Conservation (phyloP, 306 rosid genomes). For the Hylodesmum podocarpum region DNA sequence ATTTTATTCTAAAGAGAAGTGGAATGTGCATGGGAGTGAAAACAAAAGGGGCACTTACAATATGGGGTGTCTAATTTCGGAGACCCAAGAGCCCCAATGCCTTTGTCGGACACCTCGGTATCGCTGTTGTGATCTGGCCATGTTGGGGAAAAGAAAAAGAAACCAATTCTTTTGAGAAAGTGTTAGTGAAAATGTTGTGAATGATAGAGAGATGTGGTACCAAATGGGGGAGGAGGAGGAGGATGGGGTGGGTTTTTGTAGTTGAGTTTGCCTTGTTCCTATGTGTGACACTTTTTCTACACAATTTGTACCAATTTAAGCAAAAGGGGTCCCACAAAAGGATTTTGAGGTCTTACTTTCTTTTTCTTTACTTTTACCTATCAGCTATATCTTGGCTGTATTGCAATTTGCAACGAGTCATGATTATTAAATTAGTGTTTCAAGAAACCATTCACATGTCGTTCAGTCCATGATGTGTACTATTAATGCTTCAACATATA, state of each 20-base stretch:
- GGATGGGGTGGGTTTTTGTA: conserved; percentile 51
- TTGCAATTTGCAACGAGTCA: conserved; percentile 34
- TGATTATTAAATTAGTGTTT: conserved; percentile 31
- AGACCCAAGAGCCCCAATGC: conserved; percentile 99
- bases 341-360: conserved; percentile 32
- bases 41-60: conserved; percentile 52
- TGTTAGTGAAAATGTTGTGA: conserved; percentile 41
- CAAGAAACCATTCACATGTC: conserved; percentile 51
- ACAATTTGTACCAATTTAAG: conserved; percentile 47
- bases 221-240: conserved; percentile 28
- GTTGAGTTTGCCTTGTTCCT: conserved; percentile 43
- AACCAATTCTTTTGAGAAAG: conserved; percentile 36
- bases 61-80: conserved; percentile 94
- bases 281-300: conserved; percentile 21
- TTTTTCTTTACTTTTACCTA: conserved; percentile 28
- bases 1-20: not conserved
- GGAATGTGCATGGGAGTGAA: conserved; percentile 17
- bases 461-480: not conserved
- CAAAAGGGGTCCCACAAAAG: conserved; percentile 51
- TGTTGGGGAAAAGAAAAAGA: conserved; percentile 39
- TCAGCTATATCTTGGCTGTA: conserved; percentile 45
- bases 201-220: conserved; percentile 18
- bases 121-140: conserved; percentile 95
- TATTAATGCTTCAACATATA: conserved; percentile 16
- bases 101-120: conserved; percentile 96